These are phyloP conservation scores for Zalaria sp. DNA, from an alignment of 2,329 filamentous ascomycete genomes.

Conservation along the genomic window DNA sequence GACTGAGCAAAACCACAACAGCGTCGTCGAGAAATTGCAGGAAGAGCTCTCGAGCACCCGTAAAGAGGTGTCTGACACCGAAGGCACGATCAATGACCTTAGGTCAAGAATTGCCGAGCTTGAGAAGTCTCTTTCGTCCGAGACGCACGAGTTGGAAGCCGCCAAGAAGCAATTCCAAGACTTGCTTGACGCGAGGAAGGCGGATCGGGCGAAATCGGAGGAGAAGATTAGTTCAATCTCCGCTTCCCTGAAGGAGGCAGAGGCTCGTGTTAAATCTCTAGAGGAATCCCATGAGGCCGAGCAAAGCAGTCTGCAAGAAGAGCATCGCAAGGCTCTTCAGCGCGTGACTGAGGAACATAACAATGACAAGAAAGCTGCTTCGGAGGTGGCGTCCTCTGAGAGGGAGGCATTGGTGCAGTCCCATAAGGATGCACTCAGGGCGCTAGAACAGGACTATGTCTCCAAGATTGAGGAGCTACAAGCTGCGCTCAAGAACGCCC, in stretches of 20 bases:
- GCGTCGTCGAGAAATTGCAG: neutral
- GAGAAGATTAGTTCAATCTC: neutral
- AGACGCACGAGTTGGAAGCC: neutral
- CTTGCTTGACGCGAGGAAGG: neutral
- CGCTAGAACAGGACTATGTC: too few species aligned
- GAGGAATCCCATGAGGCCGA: neutral
- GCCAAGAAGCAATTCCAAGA: neutral
- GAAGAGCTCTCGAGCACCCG: neutral
- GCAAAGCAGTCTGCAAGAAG: neutral
- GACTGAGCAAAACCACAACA: neutral
- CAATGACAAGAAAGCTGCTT: too few species aligned
- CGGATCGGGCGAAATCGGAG: neutral
- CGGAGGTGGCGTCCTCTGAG: neutral
- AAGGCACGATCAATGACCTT: conserved; percentile 1
- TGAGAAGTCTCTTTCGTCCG: conserved; percentile 1
- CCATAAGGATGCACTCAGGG: neutral
- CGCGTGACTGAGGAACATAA: neutral
- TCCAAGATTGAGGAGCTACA: neutral
- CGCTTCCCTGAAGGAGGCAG: too few species aligned
- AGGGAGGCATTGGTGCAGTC: neutral
- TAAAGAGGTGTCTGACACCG: conserved; percentile 1
- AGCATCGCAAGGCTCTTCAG: too few species aligned
- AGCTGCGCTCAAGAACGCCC: neutral
- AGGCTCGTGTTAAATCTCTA: neutral
- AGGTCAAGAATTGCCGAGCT: neutral